Evolutionary conservation across 2,329 filamentous ascomycete species (phyloP), one percentile per base, ranked within the genome.

Genomic region (Cryphonectria naterciae): DNA sequence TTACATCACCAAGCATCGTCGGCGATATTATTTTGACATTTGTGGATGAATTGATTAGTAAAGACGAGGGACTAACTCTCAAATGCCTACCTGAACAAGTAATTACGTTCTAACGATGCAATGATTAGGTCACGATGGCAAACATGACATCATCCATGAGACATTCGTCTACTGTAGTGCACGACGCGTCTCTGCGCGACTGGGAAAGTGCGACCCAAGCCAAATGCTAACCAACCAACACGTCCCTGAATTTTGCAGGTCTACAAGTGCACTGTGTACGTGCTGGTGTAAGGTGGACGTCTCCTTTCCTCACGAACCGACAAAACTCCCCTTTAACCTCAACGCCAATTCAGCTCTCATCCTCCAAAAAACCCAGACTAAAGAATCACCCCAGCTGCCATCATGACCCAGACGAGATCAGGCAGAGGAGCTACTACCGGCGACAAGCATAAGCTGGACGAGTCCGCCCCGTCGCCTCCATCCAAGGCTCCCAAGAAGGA

Each of bases 381-480:
- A 58, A n/a, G 8, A 7, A 28, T 19, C 52, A 60, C 35, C 2
- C 10, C 25, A 15, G n/a, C 19, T 15, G 52, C 10, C 28, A 62
- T 8, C 43, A 70, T 70, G 68, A 52, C 68, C 11, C 68, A 70
- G 8, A 70, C 68, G 25, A 32, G 68, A 56, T 60, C 49, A 22
- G 61, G 49, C 46, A 62, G 25, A 11, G 43, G 22, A 19, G 41
- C 58, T n/a, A 22, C 25, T 5, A 22, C 65, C n/a, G 72, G 72
- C 35, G 56, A 68, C 61, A 73, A 73, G 70, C 72, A 60, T 46
- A 67, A 70, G 62, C 54, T 68, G 32, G 72, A n/a, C 22, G 67
- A 61, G 32, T 19, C 67, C 4, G 41, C 13, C 19, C 1, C 46
- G 1, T 41, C 56, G 13, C 72, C 68, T 19, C 60, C 70, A 19